Evolutionary conservation across 306 rosid species (phyloP).

Genomic region (Lotus japonicus): DNA sequence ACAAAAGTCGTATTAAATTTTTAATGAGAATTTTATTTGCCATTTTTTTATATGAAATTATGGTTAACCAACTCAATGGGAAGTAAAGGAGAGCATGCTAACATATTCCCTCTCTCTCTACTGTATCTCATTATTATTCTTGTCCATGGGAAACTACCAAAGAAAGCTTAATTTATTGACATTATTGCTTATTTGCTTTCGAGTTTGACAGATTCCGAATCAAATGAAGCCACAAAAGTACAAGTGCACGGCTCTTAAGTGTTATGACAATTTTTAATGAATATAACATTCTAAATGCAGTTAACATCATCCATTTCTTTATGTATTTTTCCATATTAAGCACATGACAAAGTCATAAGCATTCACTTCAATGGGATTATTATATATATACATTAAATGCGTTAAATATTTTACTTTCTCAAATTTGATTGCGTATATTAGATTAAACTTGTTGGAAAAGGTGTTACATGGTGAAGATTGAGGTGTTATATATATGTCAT

Average conservation of each 20-base stretch:
- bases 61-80: background rate
- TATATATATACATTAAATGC: too few relatives aligned
- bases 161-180: background rate
- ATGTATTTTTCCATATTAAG: background rate
- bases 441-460: too few relatives aligned
- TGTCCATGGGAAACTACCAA: slow-evolving; percentile 22
- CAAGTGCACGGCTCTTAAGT: background rate
- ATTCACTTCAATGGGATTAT: too few relatives aligned
- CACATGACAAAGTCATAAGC: slow-evolving; percentile 13
- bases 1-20: background rate
- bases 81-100: background rate
- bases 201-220: background rate
- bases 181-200: background rate
- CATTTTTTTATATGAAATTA: background rate
- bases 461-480: too few relatives aligned
- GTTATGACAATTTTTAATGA: background rate
- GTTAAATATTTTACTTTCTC: too few relatives aligned
- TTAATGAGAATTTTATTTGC: background rate
- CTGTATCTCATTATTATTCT: slow-evolving; percentile 7
- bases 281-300: slow-evolving; percentile 1
- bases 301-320: background rate
- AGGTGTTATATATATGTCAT: too few relatives aligned
- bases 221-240: background rate
- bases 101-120: background rate
- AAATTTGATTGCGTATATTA: too few relatives aligned